These are phyloP conservation scores for Sclerotinia subarctica DNA, from an alignment of 2,329 filamentous ascomycete genomes.

Conservation along the genomic window DNA sequence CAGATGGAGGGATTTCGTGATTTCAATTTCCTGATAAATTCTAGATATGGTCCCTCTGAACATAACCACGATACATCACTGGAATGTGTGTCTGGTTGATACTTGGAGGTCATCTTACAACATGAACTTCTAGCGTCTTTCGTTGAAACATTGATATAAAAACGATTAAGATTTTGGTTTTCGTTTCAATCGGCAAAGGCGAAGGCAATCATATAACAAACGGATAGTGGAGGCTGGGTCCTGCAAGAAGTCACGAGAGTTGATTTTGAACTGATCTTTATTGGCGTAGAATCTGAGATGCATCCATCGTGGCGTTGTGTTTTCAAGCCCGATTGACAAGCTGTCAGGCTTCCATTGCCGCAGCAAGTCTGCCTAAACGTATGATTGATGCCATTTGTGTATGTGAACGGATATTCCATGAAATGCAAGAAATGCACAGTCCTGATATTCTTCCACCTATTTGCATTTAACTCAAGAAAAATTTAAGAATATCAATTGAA, in stretches of 20 bases:
- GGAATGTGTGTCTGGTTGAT: background rate
- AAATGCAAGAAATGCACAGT: background rate
- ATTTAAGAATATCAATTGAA: background rate
- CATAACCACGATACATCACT: constrained; percentile 19
- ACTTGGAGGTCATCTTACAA: background rate
- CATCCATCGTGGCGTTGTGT: background rate
- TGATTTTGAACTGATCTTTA: background rate
- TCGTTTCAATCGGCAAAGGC: background rate
- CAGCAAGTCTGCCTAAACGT: background rate
- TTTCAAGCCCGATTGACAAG: background rate
- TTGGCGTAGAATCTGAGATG: background rate
- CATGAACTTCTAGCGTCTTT: background rate
- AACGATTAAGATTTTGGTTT: background rate
- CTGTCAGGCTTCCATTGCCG: background rate
- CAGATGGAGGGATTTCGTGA: constrained; percentile 9
- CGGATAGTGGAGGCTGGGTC: background rate
- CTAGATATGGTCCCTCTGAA: constrained; percentile 13
- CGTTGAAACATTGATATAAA: background rate
- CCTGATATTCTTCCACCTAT: background rate
- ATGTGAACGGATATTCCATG: background rate
- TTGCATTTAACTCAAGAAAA: background rate
- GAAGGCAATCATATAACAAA: background rate
- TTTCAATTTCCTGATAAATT: constrained; percentile 14
- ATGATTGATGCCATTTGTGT: background rate
- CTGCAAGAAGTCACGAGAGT: background rate